Evolutionary conservation across 2,329 filamentous ascomycete genomes (phyloP).

Genomic region (Penicillium sp.): DNA sequence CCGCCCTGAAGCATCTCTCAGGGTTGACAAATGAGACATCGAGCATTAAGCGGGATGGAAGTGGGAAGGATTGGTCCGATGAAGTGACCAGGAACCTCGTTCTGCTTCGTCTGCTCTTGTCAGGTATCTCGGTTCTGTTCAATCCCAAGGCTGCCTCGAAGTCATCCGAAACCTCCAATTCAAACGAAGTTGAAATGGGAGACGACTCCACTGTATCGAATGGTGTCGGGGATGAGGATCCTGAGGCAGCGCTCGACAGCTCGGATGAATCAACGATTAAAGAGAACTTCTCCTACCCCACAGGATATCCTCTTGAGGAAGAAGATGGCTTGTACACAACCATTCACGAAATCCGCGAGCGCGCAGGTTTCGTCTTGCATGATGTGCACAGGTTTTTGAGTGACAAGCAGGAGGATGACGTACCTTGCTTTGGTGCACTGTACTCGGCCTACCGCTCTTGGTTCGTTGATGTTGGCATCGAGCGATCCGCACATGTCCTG

Average conservation of each 20-base stretch:
- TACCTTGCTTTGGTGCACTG: slow-evolving; percentile 89
- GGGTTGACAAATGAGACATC: slow-evolving; percentile 82
- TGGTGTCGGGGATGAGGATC: slow-evolving; percentile 43
- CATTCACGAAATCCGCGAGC: slow-evolving; percentile 80
- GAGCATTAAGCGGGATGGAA: slow-evolving; percentile 86
- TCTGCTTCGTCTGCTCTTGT: slow-evolving; percentile 84
- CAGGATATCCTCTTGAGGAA: slow-evolving; percentile 78
- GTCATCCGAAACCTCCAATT: slow-evolving; percentile 40
- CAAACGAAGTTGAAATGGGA: slow-evolving; percentile 53
- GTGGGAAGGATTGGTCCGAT: slow-evolving; percentile 98
- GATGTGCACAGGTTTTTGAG: slow-evolving; percentile 83
- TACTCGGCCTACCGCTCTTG: slow-evolving; percentile 93
- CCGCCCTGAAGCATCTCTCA: slow-evolving; percentile 75
- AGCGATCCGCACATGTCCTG: slow-evolving; percentile 89
- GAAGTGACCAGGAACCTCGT: slow-evolving; percentile 91
- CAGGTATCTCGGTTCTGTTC: slow-evolving; percentile 88
- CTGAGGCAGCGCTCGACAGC: slow-evolving; percentile 60
- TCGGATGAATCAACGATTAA: slow-evolving; percentile 69
- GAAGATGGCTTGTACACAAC: slow-evolving; percentile 70
- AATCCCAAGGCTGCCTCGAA: slow-evolving; percentile 75
- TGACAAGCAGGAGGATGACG: slow-evolving; percentile 88
- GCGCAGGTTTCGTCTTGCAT: slow-evolving; percentile 80
- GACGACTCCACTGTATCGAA: slow-evolving; percentile 47
- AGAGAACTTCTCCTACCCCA: slow-evolving; percentile 85
- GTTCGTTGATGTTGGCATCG: slow-evolving; percentile 97